A percentile compares a stretch with the other conserved stretches of the same genome.
Evolutionary conservation across 2,329 filamentous ascomycete species (phyloP).

Genomic region (Xylariaceae sp.): DNA sequence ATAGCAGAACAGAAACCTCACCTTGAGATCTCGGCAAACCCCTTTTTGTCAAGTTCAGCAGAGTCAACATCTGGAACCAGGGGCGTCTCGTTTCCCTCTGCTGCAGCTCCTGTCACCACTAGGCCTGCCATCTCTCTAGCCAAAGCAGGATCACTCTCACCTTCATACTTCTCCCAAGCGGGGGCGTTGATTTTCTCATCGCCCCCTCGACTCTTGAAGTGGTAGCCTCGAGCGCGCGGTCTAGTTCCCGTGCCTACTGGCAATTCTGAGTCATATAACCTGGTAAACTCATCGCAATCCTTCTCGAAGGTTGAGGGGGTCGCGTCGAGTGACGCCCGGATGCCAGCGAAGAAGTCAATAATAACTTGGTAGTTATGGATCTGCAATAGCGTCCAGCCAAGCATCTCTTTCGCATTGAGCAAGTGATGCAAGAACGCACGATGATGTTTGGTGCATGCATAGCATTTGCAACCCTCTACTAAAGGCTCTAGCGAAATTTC

Average conservation of each 20-base stretch:
- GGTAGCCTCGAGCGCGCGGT: conserved; percentile 81
- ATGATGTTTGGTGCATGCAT: conserved; percentile 83
- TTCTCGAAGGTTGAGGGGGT: conserved; percentile 67
- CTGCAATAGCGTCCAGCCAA: conserved; percentile 91
- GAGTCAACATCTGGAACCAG: conserved; percentile 54
- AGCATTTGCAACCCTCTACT: conserved; percentile 71
- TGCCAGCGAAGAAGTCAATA: conserved; percentile 72
- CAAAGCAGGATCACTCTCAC: conserved; percentile 44
- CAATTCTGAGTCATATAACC: conserved; percentile 70
- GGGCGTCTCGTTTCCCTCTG: conserved; percentile 55
- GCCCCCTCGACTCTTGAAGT: conserved; percentile 73
- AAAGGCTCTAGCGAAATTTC: conserved; percentile 69
- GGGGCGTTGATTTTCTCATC: conserved; percentile 71
- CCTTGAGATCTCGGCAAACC: conserved; percentile 57
- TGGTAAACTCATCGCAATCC: conserved; percentile 49
- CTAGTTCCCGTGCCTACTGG: conserved; percentile 78
- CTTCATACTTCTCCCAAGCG: conserved; percentile 65
- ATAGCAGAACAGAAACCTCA: no score
- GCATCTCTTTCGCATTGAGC: conserved; percentile 91
- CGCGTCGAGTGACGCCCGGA: conserved; percentile 68
- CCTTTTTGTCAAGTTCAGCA: conserved; percentile 59
- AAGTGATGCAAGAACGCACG: conserved; percentile 88
- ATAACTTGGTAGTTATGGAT: conserved; percentile 85
- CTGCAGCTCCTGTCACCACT: conserved; percentile 34
- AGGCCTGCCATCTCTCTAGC: conserved; percentile 53